Percentiles rank a stretch among this genome's conserved stretches.
These are phyloP conservation scores for Stipa capillata DNA, from an alignment of 176 grass and related monocot genomes.

Conservation along the genomic window DNA sequence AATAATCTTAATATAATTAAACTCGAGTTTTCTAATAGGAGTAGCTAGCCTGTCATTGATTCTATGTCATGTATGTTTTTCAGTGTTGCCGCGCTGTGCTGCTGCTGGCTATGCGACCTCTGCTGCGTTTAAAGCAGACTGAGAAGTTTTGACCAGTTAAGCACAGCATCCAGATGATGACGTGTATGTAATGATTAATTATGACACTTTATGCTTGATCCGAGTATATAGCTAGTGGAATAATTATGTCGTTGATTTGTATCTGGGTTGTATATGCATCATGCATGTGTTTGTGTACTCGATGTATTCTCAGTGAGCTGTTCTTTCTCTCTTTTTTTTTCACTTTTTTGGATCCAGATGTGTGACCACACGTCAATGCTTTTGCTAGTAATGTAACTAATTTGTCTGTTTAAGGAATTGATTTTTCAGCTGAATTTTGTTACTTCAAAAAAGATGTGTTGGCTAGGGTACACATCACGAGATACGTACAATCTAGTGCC, in stretches of 20 bases:
- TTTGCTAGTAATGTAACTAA: not conserved
- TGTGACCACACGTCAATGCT: not conserved
- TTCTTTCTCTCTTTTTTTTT: not conserved
- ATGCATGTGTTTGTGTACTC: not conserved
- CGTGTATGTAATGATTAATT: not conserved
- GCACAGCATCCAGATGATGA: not conserved
- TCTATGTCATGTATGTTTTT: not conserved
- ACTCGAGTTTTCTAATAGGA: too few relatives aligned
- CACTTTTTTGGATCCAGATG: not conserved
- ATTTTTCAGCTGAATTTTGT: not conserved
- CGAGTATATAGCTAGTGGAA: too few relatives aligned
- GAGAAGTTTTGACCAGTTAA: not conserved
- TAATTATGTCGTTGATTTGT: not conserved
- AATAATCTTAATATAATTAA: too few relatives aligned
- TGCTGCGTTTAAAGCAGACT: slow-evolving; percentile 18
- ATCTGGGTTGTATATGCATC: not conserved
- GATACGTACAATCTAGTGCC: not conserved
- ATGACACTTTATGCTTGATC: not conserved
- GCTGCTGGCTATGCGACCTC: slow-evolving; percentile 41
- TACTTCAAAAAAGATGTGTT: too few relatives aligned
- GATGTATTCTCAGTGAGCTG: not conserved
- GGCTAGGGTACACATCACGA: not conserved
- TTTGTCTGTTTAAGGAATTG: not conserved
- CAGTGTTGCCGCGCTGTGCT: slow-evolving; percentile 32
- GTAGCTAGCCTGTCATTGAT: not conserved